These are phyloP conservation scores for Penicillium sp. DNA, from an alignment of 2,329 filamentous ascomycete species.

Conservation along the genomic window DNA sequence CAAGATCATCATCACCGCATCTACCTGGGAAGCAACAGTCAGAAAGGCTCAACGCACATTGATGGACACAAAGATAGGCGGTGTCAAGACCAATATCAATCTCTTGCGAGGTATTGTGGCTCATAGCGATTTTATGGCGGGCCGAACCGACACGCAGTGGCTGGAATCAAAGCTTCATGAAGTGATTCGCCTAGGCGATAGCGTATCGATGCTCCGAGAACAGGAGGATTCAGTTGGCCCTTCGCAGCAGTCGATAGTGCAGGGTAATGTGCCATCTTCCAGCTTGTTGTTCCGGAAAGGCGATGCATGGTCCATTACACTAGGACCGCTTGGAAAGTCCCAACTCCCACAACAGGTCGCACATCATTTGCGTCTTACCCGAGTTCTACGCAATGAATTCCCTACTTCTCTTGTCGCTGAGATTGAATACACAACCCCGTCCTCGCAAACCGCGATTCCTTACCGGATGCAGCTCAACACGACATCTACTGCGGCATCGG, in stretches of 20 bases:
- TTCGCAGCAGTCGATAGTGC: slow-evolving; percentile 14
- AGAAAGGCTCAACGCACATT: slow-evolving; percentile 58
- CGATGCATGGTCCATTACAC: slow-evolving; percentile 58
- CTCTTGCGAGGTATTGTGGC: slow-evolving; percentile 57
- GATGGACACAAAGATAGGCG: slow-evolving; percentile 55
- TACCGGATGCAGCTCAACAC: slow-evolving; percentile 50
- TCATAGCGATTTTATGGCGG: slow-evolving; percentile 52
- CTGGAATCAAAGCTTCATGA: slow-evolving; percentile 53
- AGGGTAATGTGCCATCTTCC: slow-evolving; percentile 29
- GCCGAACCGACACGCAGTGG: slow-evolving; percentile 59
- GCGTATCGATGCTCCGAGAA: no score
- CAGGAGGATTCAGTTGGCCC: no score
- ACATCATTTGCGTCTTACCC: slow-evolving; percentile 57
- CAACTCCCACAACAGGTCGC: slow-evolving; percentile 20
- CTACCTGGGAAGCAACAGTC: slow-evolving; percentile 55
- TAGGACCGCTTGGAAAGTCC: slow-evolving; percentile 41
- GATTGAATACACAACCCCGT: slow-evolving; percentile 50
- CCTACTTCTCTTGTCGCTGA: slow-evolving; percentile 57
- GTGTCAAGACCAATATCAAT: slow-evolving; percentile 60
- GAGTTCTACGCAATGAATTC: slow-evolving; percentile 62
- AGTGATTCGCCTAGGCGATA: slow-evolving; percentile 40
- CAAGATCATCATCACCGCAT: slow-evolving; percentile 60
- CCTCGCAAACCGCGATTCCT: slow-evolving; percentile 32
- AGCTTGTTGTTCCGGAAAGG: slow-evolving; percentile 58
- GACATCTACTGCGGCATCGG: slow-evolving; percentile 49